A percentile compares a stretch with the other conserved stretches of the same genome.
These are phyloP conservation scores for Lasiodiplodia gonubiensis DNA, from an alignment of 2,329 filamentous ascomycete genomes.

Conservation along the genomic window DNA sequence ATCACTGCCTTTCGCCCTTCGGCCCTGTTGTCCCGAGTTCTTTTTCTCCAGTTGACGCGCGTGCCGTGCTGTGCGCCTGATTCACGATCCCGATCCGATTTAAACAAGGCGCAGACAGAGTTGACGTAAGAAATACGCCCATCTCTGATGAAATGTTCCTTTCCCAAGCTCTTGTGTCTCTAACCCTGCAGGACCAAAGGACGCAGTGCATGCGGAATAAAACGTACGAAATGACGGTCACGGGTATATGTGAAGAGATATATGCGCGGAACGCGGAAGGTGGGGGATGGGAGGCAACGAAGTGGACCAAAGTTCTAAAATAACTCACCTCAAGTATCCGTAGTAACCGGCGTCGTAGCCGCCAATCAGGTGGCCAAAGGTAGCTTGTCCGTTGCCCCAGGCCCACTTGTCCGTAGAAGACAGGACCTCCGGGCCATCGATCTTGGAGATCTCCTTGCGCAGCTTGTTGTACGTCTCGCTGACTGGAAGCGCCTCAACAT, in stretches of 20 bases:
- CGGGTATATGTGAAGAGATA: constrained; percentile 7
- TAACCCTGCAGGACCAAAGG: neutral
- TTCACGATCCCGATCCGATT: constrained; percentile 8
- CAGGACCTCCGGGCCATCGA: constrained; percentile 74
- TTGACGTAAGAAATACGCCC: constrained; percentile 17
- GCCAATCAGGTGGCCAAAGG: constrained; percentile 81
- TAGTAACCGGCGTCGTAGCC: constrained; percentile 89
- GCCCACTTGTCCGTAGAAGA: constrained; percentile 56
- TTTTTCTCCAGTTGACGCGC: neutral
- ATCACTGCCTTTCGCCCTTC: neutral
- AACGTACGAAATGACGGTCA: neutral
- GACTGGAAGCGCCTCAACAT: constrained; percentile 69
- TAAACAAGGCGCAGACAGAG: neutral
- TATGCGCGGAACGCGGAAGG: neutral
- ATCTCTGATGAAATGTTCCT: neutral
- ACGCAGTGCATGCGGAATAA: neutral
- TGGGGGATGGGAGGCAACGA: neutral
- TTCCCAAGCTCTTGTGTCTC: neutral
- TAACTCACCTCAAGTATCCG: constrained; percentile 50
- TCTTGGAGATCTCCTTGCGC: constrained; percentile 71
- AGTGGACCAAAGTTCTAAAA: neutral
- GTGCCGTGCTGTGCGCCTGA: constrained; percentile 5
- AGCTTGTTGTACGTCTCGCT: constrained; percentile 74
- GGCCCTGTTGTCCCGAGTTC: constrained; percentile 1
- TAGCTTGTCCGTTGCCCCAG: constrained; percentile 80